Evolutionary conservation across 2,329 filamentous ascomycete species (phyloP), one percentile per base, ranked within the genome.

Genomic region (Sporothrix dimorphospora): DNA sequence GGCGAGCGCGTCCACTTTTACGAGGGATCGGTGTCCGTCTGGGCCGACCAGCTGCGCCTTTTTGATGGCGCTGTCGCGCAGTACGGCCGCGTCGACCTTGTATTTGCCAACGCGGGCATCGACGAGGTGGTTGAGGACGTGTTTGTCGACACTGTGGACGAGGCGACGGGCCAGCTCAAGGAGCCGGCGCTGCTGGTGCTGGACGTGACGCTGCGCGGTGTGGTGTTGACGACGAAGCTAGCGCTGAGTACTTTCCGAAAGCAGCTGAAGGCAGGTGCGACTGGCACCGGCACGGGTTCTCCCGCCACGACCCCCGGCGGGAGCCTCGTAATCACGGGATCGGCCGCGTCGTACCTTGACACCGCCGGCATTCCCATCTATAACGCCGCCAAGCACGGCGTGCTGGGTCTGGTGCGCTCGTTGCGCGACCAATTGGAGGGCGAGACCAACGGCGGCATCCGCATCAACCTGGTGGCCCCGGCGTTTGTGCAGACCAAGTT

Each of bases 401-500:
- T 71, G 2, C n/a, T 71, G 55, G 69, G 69, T 1, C 42, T 71
- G 14, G n/a, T 71, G 24, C 69, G 69, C 24, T 71, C 69, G 21
- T 81, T 67, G 65, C 74, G 78, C 63, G 78, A 79, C 70, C 78
- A 78, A 77, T 68, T 79, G n/a, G 75, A 76, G 6, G 75, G 77
- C 6, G 78, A 79, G 70, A 59, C 55, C 2, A 16, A 59, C 16
- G 78, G 76, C n/a, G 73, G 30, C 34, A 42, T 57, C 21, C 72
- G 72, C 27, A 65, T 72, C 24, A 72, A 74, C 38, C 59, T 72
- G 21, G 53, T 74, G 63, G 70, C 42, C 65, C 69, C 69, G 27
- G 57, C 69, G 16, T 71, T 71, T 30, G 69, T 71, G 57, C 85
- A 84, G 77, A 80, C 84, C 11, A 85, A 83, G 1, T 82, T 82